Percentiles rank a stretch among this genome's conserved stretches.
These are phyloP conservation scores for Botrytis tulipae DNA, from an alignment of 2,329 filamentous ascomycete genomes.

Conservation along the genomic window DNA sequence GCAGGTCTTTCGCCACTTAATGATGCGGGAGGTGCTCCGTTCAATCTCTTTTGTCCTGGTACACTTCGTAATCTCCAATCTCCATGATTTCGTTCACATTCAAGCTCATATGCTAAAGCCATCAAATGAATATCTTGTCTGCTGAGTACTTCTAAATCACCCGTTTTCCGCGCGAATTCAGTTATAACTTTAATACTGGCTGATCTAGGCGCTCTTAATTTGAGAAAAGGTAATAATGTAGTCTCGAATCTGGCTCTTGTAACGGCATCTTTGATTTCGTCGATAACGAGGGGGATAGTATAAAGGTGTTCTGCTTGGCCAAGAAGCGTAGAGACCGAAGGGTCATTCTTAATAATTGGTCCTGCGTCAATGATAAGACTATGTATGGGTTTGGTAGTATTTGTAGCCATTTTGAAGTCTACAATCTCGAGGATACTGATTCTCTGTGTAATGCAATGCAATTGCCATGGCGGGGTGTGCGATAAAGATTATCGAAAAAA, in stretches of 20 bases:
- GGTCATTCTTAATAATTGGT: slow-evolving; percentile 90
- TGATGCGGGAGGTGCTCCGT: slow-evolving; percentile 55
- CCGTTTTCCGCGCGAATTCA: slow-evolving; percentile 84
- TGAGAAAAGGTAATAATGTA: slow-evolving; percentile 80
- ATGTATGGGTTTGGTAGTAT: slow-evolving; percentile 65
- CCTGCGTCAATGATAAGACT: slow-evolving; percentile 87
- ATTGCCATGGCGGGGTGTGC: slow-evolving; percentile 26
- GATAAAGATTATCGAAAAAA: slow-evolving; percentile 21
- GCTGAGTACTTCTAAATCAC: slow-evolving; percentile 85
- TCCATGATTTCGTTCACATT: slow-evolving; percentile 85
- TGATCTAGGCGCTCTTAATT: slow-evolving; percentile 68
- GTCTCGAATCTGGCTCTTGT: slow-evolving; percentile 81
- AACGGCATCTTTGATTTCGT: slow-evolving; percentile 81
- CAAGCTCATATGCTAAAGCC: slow-evolving; percentile 90
- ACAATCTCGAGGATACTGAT: background rate
- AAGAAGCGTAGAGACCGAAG: slow-evolving; percentile 77
- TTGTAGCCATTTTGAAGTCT: slow-evolving; percentile 32
- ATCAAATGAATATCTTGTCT: slow-evolving; percentile 85
- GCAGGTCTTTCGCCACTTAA: slow-evolving; percentile 35
- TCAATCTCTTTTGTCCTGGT: slow-evolving; percentile 76
- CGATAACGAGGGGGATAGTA: slow-evolving; percentile 81
- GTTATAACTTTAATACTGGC: slow-evolving; percentile 77
- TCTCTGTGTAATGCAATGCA: background rate
- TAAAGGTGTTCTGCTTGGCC: slow-evolving; percentile 73
- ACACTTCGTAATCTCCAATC: slow-evolving; percentile 79